Percentiles rank a stretch among this genome's conserved stretches.
Conservation (phyloP, 139 green algal species). For the Chlamydomonas sphaeroides region DNA sequence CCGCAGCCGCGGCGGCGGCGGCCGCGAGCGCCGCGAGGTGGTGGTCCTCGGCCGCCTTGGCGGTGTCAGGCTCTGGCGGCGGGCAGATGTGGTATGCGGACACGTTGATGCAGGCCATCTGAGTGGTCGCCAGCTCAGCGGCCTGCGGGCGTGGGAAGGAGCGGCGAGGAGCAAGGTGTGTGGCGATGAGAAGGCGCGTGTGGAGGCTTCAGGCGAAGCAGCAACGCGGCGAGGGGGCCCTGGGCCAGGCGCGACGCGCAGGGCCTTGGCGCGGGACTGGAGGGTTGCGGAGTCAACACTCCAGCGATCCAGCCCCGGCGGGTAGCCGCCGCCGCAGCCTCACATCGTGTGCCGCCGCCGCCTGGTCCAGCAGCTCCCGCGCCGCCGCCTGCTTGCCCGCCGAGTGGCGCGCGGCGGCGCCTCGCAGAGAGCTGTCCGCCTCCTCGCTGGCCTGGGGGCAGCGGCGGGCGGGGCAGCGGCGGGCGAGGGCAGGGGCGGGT, state of each 20-base stretch:
- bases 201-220: no score
- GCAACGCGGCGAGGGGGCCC: no score
- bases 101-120: slow-evolving; percentile 42
- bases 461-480: no score
- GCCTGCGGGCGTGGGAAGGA: slow-evolving; percentile 33
- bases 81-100: slow-evolving; percentile 59
- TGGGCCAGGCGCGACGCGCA: no score
- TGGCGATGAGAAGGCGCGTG: no score
- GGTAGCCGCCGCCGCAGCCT: background rate
- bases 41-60: slow-evolving; percentile 5
- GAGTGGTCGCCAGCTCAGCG: slow-evolving; percentile 55
- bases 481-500: no score
- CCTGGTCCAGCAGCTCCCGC: slow-evolving; percentile 54
- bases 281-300: no score
- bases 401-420: background rate
- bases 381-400: slow-evolving; percentile 28
- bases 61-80: background rate
- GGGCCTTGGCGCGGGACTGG: no score
- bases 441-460: slow-evolving; percentile 12
- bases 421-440: background rate
- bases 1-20: no score
- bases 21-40: background rate
- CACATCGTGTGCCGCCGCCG: slow-evolving; percentile 60
- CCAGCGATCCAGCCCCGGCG: background rate
- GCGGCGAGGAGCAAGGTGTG: no score